Conservation (phyloP, 192 early-diverging fungal species). For the Coemansia sp. region DNA sequence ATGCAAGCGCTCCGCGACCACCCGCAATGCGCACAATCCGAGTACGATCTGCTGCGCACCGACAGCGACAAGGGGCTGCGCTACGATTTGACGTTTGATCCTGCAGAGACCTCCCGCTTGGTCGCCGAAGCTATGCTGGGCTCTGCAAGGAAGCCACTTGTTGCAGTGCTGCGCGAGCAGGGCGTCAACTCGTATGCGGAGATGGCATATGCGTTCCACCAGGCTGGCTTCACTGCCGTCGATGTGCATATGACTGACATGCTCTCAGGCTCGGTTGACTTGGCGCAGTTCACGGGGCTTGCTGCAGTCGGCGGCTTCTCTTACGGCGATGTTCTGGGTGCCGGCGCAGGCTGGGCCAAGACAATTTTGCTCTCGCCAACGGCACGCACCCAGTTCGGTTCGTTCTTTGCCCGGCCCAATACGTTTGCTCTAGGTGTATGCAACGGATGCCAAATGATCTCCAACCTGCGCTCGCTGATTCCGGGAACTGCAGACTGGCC, state of each 20-base stretch:
- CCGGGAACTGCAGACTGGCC: constrained; percentile 89
- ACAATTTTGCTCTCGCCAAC: constrained; percentile 73
- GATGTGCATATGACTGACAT: constrained; percentile 99
- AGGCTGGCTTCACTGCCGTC: constrained; percentile 89
- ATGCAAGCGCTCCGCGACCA: constrained; percentile 93
- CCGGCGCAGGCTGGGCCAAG: constrained; percentile 98
- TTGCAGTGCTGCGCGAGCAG: constrained; percentile 96
- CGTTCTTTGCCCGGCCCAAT: constrained; percentile 81
- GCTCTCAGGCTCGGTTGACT: constrained; percentile 59
- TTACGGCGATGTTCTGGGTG: constrained; percentile 98
- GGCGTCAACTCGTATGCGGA: constrained; percentile 96
- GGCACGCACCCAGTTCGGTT: constrained; percentile 70
- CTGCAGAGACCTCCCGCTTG: constrained; percentile 32
- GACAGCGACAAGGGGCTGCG: constrained; percentile 76
- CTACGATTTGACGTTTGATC: constrained; percentile 78
- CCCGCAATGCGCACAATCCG: constrained; percentile 79
- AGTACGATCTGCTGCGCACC: constrained; percentile 73
- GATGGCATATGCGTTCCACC: constrained; percentile 92
- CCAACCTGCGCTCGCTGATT: constrained; percentile 81
- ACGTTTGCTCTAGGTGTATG: constrained; percentile 98
- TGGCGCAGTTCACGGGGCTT: constrained; percentile 77
- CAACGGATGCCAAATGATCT: constrained; percentile 98
- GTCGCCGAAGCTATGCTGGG: constrained; percentile 11
- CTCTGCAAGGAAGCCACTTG: constrained; percentile 63
- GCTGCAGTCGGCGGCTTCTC: constrained; percentile 97